phyloP scores from a whole-genome alignment of 768 basidiomycete species.

The Agrocybe chaxingu region DNA sequence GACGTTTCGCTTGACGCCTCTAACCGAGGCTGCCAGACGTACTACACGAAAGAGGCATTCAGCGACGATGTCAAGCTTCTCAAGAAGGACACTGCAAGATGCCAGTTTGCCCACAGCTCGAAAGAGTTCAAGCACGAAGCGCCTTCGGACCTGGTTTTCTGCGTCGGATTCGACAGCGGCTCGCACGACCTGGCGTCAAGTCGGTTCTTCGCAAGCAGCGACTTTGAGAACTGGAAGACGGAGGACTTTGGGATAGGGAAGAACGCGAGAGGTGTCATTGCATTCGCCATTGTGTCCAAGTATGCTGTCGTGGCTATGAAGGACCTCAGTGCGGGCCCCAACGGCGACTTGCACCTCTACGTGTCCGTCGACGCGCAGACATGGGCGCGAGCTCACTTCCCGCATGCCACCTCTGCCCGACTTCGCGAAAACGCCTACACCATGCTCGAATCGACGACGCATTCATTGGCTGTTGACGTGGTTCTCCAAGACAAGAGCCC shows the following conservation, averaged over 20 bases:
- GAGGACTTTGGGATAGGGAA: constrained; percentile 87
- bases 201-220: constrained; percentile 77
- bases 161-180: constrained; percentile 79
- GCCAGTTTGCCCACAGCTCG: constrained; percentile 88
- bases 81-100: constrained; percentile 68
- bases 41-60: constrained; percentile 86
- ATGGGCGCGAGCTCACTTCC: constrained; percentile 92
- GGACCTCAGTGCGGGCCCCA: constrained; percentile 51
- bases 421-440: constrained; percentile 94
- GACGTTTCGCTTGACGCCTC: constrained; percentile 1
- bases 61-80: constrained; percentile 53
- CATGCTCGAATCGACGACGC: constrained; percentile 89
- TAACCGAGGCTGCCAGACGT: constrained; percentile 55
- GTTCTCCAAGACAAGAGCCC: constrained; percentile 61
- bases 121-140: constrained; percentile 79
- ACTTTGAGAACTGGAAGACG: constrained; percentile 63
- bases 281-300: constrained; percentile 89
- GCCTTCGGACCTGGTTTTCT: constrained; percentile 76
- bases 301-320: constrained; percentile 89
- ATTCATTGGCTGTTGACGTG: constrained; percentile 94
- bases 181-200: constrained; percentile 53
- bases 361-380: constrained; percentile 78
- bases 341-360: constrained; percentile 80
- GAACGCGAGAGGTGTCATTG: constrained; percentile 85
- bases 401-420: constrained; percentile 76